These are phyloP conservation scores for Metschnikowia corniflorae DNA, from an alignment of 805 yeast species.

Conservation along the genomic window DNA sequence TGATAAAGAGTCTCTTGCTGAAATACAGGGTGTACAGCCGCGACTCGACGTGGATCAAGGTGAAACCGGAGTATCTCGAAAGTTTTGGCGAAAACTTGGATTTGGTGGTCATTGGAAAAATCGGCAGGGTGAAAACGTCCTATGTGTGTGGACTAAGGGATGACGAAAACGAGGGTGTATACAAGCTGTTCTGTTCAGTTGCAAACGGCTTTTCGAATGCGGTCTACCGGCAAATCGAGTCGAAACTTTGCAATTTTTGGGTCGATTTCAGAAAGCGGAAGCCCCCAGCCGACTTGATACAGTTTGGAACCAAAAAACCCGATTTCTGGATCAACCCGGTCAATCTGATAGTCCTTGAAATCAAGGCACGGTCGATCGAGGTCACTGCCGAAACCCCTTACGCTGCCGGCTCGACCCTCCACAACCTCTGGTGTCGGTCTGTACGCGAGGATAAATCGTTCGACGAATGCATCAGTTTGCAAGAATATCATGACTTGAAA, in stretches of 20 bases:
- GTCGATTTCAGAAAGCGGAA: slow-evolving; percentile 28
- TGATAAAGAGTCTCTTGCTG: slow-evolving; percentile 62
- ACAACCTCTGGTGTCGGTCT: slow-evolving; percentile 69
- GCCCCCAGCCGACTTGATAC: slow-evolving; percentile 33
- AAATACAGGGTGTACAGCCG: slow-evolving; percentile 61
- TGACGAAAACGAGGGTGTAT: slow-evolving; percentile 38
- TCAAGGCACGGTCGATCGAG: slow-evolving; percentile 75
- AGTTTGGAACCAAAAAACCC: slow-evolving; percentile 62
- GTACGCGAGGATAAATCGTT: slow-evolving; percentile 68
- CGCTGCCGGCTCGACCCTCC: slow-evolving; percentile 65
- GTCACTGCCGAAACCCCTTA: slow-evolving; percentile 43
- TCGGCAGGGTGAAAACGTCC: slow-evolving; percentile 66
- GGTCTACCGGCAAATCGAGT: slow-evolving; percentile 58
- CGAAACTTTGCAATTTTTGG: slow-evolving; percentile 63
- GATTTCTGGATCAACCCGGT: slow-evolving; percentile 76
- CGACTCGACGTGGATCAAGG: slow-evolving; percentile 72
- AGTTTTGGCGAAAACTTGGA: slow-evolving; percentile 88
- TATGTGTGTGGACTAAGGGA: slow-evolving; percentile 70
- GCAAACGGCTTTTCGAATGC: slow-evolving; percentile 77
- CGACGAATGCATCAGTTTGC: slow-evolving; percentile 50
- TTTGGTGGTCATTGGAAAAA: slow-evolving; percentile 71
- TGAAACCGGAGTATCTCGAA: slow-evolving; percentile 86
- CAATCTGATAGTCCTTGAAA: slow-evolving; percentile 74
- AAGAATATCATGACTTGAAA: slow-evolving; percentile 47
- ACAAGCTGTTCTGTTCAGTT: slow-evolving; percentile 68